These are phyloP conservation scores for Pisolithus microcarpus DNA, from an alignment of 768 basidiomycete genomes.

Conservation along the genomic window DNA sequence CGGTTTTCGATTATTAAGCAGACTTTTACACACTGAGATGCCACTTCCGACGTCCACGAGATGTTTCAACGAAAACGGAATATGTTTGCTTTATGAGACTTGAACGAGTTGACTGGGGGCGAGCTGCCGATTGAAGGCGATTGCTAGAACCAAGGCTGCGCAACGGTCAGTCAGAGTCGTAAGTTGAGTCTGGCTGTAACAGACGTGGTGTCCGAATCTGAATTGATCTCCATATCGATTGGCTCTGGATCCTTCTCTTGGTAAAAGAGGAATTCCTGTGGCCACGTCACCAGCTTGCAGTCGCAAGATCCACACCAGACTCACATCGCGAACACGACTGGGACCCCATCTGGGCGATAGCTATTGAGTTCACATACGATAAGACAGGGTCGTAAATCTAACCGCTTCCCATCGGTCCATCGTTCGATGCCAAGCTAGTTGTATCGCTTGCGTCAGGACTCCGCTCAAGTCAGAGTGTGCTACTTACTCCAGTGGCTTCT, in stretches of 20 bases:
- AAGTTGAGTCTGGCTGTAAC: conserved; percentile 11
- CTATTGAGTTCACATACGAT: not conserved
- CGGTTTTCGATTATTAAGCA: not conserved
- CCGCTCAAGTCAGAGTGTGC: not conserved
- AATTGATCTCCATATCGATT: conserved; percentile 41
- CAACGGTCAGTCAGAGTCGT: conserved; percentile 4
- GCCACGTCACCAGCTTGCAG: conserved; percentile 2
- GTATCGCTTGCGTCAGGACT: conserved; percentile 2
- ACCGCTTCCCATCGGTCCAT: conserved; percentile 69
- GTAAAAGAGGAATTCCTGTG: conserved; percentile 71
- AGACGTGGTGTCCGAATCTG: conserved; percentile 47
- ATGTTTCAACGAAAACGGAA: conserved; percentile 65
- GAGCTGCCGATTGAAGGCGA: conserved; percentile 18
- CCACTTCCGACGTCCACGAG: conserved; percentile 68
- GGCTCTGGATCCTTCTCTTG: conserved; percentile 55
- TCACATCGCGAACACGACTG: conserved; percentile 68
- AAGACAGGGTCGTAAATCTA: not conserved
- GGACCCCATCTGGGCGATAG: conserved; percentile 56
- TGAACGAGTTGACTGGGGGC: conserved; percentile 29
- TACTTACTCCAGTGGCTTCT: conserved; percentile 58
- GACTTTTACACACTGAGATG: conserved; percentile 52
- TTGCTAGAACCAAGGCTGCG: conserved; percentile 25
- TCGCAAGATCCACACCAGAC: conserved; percentile 15
- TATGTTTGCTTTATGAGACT: conserved; percentile 76
- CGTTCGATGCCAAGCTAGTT: conserved; percentile 66